Conservation (phyloP, 768 basidiomycete genomes). For the Royoungia palumana region DNA sequence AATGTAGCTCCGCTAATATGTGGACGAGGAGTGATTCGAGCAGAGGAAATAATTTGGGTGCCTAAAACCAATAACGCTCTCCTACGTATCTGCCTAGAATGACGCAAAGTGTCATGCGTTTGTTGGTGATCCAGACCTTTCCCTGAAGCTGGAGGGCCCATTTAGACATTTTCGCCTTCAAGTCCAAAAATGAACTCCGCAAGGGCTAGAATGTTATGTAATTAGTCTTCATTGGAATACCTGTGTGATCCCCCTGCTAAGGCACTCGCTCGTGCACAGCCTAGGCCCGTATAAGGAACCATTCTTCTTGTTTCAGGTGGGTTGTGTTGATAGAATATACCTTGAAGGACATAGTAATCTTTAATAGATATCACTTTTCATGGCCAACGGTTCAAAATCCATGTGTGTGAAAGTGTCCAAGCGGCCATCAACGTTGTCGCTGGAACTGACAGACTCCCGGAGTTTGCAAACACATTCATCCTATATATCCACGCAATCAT, state of each 20-base stretch:
- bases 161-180: conserved; percentile 2
- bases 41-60: neutral
- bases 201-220: conserved; percentile 7
- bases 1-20: neutral
- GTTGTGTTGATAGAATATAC: conserved; percentile 12
- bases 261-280: no score
- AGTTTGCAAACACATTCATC: conserved; percentile 6
- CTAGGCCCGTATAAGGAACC: no score
- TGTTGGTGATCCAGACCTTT: no score
- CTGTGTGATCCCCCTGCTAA: conserved; percentile 6
- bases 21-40: neutral
- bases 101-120: no score
- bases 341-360: conserved; percentile 51
- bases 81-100: neutral
- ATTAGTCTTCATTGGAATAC: conserved; percentile 6
- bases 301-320: neutral
- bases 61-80: neutral
- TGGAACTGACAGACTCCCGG: conserved; percentile 6
- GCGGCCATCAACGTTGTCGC: conserved; percentile 8
- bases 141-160: neutral
- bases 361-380: conserved; percentile 39
- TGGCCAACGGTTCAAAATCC: conserved; percentile 18
- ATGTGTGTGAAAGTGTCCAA: conserved; percentile 8
- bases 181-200: conserved; percentile 2
- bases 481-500: conserved; percentile 13